A percentile compares a stretch with the other conserved stretches of the same genome.
phyloP scores from a whole-genome alignment of 2,329 filamentous ascomycete genomes.

The Aspergillus pseudotamarii region DNA sequence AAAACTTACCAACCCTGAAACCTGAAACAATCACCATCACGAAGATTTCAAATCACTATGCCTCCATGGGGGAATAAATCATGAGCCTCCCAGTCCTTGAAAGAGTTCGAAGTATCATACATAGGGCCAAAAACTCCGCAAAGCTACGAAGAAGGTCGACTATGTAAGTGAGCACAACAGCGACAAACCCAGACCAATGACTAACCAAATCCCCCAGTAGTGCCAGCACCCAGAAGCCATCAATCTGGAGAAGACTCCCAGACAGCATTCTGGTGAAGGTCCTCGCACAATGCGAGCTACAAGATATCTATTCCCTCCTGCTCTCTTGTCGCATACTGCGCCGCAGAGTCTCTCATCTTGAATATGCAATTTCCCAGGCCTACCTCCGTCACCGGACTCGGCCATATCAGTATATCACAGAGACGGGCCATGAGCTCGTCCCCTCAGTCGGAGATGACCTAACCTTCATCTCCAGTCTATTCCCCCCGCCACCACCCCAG shows the following conservation, averaged over 20 bases:
- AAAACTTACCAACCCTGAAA: background rate
- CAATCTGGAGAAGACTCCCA: slow-evolving; percentile 26
- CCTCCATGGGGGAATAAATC: slow-evolving; percentile 1
- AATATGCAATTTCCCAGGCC: slow-evolving; percentile 25
- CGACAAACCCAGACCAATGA: background rate
- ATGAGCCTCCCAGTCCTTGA: slow-evolving; percentile 9
- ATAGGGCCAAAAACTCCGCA: background rate
- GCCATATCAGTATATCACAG: background rate
- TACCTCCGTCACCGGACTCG: slow-evolving; percentile 24
- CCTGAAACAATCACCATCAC: background rate
- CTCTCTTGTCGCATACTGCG: slow-evolving; percentile 26
- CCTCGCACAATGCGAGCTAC: slow-evolving; percentile 22
- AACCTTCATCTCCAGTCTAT: slow-evolving; percentile 29
- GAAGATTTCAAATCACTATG: background rate
- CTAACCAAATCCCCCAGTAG: background rate
- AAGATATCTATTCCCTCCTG: slow-evolving; percentile 24
- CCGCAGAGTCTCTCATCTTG: slow-evolving; percentile 21
- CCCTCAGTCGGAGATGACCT: slow-evolving; percentile 28
- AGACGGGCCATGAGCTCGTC: background rate
- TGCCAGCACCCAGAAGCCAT: slow-evolving; percentile 11
- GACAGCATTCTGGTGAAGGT: slow-evolving; percentile 21
- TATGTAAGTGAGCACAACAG: background rate
- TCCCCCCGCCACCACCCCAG: slow-evolving; percentile 30
- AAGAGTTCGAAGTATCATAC: slow-evolving; percentile 5
- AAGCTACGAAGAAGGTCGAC: background rate